These are phyloP conservation scores for Phyllosticta citriasiana DNA, from an alignment of 2,329 filamentous ascomycete species.

Conservation along the genomic window DNA sequence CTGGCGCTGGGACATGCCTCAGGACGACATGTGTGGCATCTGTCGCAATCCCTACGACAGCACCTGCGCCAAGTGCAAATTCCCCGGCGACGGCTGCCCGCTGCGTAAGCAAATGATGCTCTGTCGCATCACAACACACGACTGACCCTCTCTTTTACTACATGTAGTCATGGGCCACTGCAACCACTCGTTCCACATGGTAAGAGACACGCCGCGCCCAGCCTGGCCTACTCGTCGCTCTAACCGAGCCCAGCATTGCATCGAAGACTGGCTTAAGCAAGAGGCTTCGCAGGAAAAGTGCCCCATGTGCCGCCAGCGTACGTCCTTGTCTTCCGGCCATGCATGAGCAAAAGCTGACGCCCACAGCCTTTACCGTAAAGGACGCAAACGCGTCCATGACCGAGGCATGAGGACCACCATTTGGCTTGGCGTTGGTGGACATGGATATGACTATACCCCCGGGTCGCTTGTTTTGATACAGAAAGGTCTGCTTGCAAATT, in stretches of 20 bases:
- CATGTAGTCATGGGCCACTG: conserved; percentile 81
- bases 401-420: background rate
- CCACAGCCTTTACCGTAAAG: conserved; percentile 29
- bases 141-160: background rate
- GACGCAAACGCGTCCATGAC: conserved; percentile 15
- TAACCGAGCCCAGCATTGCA: conserved; percentile 62
- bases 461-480: conserved; percentile 1
- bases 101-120: conserved; percentile 52
- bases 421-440: background rate
- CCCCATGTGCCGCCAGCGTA: conserved; percentile 96
- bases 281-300: conserved; percentile 89
- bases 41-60: conserved; percentile 97
- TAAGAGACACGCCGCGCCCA: conserved; percentile 27
- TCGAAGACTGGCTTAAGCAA: conserved; percentile 91
- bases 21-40: conserved; percentile 96
- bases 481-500: background rate
- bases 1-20: conserved; percentile 95
- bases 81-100: conserved; percentile 90
- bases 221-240: background rate
- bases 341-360: conserved; percentile 11
- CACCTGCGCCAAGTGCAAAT: conserved; percentile 96
- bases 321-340: conserved; percentile 16
- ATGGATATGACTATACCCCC: conserved; percentile 3
- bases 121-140: background rate
- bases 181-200: conserved; percentile 97